Conservation (phyloP, 768 basidiomycete genomes). For the Boletus vermiculosoides region DNA sequence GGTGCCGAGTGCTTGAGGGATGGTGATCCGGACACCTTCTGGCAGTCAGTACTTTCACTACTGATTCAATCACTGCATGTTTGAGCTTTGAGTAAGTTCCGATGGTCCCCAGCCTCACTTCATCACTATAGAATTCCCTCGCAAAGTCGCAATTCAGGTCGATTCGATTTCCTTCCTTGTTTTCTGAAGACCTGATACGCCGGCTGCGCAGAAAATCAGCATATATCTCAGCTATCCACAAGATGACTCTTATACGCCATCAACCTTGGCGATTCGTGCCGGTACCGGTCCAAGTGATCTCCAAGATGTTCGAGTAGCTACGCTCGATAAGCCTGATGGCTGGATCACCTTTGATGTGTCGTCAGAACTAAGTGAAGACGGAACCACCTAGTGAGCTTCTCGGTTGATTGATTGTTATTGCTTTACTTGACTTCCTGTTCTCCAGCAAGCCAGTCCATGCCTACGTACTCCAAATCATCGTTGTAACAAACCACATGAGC, state of each 20-base stretch:
- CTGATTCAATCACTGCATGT: not conserved
- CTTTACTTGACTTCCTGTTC: not conserved
- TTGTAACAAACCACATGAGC: conserved; percentile 94
- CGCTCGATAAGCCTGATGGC: conserved; percentile 88
- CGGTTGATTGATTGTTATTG: not conserved
- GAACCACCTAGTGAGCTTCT: conserved; percentile 67
- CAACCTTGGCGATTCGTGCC: conserved; percentile 84
- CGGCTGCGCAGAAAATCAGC: conserved; percentile 71
- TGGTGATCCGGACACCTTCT: conserved; percentile 88
- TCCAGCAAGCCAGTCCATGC: conserved; percentile 82
- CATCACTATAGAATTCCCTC: conserved; percentile 90
- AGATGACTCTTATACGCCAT: conserved; percentile 98
- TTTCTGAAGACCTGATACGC: not conserved
- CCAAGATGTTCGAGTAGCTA: conserved; percentile 85
- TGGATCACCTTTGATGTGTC: conserved; percentile 91
- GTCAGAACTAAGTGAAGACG: conserved; percentile 75
- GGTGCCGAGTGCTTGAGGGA: conserved; percentile 91
- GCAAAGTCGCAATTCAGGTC: conserved; percentile 87
- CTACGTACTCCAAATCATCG: conserved; percentile 86
- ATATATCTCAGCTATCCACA: conserved; percentile 75
- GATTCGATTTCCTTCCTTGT: not conserved
- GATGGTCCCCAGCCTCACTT: conserved; percentile 98
- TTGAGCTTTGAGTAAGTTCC: conserved; percentile 45
- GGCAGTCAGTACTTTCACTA: conserved; percentile 73
- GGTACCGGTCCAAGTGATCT: conserved; percentile 91